phyloP scores from a whole-genome alignment of 306 rosid genomes.

The Vicia sativa region DNA sequence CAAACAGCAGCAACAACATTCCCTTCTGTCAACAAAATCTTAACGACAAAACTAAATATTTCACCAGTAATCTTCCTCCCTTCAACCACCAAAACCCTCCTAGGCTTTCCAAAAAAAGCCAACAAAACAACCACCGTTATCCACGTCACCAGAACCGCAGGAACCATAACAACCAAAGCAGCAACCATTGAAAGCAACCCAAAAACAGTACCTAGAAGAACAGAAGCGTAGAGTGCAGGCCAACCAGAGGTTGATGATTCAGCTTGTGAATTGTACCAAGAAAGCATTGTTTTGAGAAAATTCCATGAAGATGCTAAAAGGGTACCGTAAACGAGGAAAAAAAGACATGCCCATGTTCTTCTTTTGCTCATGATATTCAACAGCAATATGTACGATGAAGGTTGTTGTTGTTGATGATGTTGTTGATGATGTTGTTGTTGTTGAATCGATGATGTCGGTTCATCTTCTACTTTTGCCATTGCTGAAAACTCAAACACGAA shows the following conservation, averaged over 20 bases:
- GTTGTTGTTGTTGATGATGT: conserved; percentile 28
- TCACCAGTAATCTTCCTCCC: conserved; percentile 84
- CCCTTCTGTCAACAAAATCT: conserved; percentile 86
- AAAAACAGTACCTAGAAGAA: conserved; percentile 77
- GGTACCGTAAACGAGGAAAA: conserved; percentile 60
- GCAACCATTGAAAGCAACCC: conserved; percentile 86
- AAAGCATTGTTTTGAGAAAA: conserved; percentile 60
- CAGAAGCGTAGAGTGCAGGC: conserved; percentile 87
- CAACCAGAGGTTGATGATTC: conserved; percentile 57
- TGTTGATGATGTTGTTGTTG: conserved; percentile 24
- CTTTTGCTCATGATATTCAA: conserved; percentile 73
- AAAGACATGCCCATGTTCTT: conserved; percentile 76
- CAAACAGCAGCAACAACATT: conserved; percentile 84
- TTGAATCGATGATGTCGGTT: conserved; percentile 31
- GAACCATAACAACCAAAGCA: conserved; percentile 73
- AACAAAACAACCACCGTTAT: conserved; percentile 76
- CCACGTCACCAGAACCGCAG: conserved; percentile 87
- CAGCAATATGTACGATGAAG: conserved; percentile 51
- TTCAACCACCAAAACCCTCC: conserved; percentile 68
- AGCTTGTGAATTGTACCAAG: conserved; percentile 67
- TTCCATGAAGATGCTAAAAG: conserved; percentile 68
- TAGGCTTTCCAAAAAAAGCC: conserved; percentile 90
- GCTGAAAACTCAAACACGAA: not conserved
- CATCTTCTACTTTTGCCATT: conserved; percentile 54
- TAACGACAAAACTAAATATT: conserved; percentile 62